Evolutionary conservation across 441 rosid species (phyloP), one percentile per base, ranked within the genome.

Genomic region (Manihot esculenta): DNA sequence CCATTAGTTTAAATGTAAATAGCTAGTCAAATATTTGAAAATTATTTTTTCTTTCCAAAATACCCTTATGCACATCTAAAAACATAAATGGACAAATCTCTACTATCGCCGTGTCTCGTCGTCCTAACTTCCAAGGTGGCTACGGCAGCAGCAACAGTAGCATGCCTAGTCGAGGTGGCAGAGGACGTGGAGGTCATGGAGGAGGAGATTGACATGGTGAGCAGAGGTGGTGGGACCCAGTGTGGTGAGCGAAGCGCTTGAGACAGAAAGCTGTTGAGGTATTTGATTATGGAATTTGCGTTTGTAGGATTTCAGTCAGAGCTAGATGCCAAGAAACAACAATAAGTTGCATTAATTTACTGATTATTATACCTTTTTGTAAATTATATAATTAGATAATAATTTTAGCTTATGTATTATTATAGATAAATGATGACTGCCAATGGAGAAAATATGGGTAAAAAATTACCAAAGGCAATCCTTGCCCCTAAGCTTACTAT

Each of bases 151-250:
- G 71, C n/a, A n/a, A n/a, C 0, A 70, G 83, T 24, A 75, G 75
- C 3, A 71, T 68, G 5, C 74, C 55, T 8, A 80, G 86, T 18
- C 72, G 86, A 0, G 80, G 88, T 0, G 84, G 89, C 0, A 73
- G 89, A 0, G 79, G 88, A 6, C 72, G 84, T 0, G 68, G 89
- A 9, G 73, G 85, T 1, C 77, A 89, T 0, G 77, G 86, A 1
- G 70, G 86, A 0, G 82, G 87, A 0, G 87, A 87, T 0, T 84
- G 97, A 1, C 80, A 94, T n/a, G 97, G 97, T 1, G 96, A 94
- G 78, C 97, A 94, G 83, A 87, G 99, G 17, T 94, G 97, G 97
- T 94, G 99, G 99, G 99, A 94, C 77, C 98, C 98, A 0, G 99
- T 82, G 8, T 94, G 99, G 99, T 88, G 97, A 66, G 99, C 96